A percentile compares a stretch with the other conserved stretches of the same genome.
Evolutionary conservation across 2,329 filamentous ascomycete species (phyloP).

Genomic region (Rhexocercosporidium sp.): DNA sequence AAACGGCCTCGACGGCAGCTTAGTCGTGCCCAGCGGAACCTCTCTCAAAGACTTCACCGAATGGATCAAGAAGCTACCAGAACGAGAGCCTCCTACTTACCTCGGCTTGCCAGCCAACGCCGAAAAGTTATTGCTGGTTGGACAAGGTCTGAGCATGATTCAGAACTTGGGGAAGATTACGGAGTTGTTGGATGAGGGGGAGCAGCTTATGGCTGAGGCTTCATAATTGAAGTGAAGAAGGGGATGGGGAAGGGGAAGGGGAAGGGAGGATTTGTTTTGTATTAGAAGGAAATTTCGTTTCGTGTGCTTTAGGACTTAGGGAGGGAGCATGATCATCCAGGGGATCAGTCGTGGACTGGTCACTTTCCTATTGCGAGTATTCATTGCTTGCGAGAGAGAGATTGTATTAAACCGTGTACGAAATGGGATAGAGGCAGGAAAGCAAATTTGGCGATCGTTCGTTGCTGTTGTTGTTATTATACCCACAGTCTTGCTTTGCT

Average conservation of each 20-base stretch:
- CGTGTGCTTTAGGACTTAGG: neutral
- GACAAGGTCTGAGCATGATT: constrained; percentile 84
- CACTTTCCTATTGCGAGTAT: neutral
- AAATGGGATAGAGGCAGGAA: neutral
- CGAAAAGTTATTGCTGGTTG: constrained; percentile 91
- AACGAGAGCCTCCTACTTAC: constrained; percentile 95
- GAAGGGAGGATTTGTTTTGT: constrained; percentile 22
- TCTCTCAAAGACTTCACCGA: constrained; percentile 83
- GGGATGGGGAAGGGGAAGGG: neutral
- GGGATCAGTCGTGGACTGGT: neutral
- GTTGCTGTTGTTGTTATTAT: constrained; percentile 12
- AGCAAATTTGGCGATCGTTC: neutral
- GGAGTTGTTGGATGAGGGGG: constrained; percentile 89
- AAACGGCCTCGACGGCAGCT: constrained; percentile 57
- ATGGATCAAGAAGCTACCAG: constrained; percentile 91
- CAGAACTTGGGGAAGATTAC: constrained; percentile 83
- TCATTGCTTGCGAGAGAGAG: neutral
- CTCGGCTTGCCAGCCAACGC: constrained; percentile 93
- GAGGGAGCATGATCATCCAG: neutral
- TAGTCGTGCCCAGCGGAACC: constrained; percentile 81
- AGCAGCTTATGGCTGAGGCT: constrained; percentile 80
- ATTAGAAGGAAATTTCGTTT: constrained; percentile 14
- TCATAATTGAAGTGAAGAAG: constrained; percentile 24
- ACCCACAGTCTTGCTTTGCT: constrained; percentile 14
- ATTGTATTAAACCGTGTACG: neutral